Base-by-base conservation (phyloP, 352 stramenopile species). In the Globisporangium cederbergense region DNA sequence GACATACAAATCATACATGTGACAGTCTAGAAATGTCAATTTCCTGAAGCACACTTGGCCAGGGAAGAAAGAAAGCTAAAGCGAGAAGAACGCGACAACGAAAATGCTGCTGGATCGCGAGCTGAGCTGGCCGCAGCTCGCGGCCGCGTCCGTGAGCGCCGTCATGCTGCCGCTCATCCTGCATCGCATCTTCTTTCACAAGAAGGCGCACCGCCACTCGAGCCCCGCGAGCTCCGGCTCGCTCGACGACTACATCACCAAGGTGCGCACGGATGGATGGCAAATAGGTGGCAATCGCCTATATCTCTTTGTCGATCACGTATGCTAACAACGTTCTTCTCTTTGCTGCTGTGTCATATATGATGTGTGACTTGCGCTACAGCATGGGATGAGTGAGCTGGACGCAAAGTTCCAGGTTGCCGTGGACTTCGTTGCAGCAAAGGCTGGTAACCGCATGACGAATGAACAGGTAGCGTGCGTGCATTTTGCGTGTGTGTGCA, bases 381-480 rank as follows among this genome's bases (percentile, higher is more conserved):
- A 88, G 79, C 76, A 89, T 65, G 79, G 76, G 0, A 83, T 89
- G 72, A 81, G 53, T 53, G 77, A 91, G 46, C 36, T 71, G 22
- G 81, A 91, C 58, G 81, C 79, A 25, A 85, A 79, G 52, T 91
- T 91, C 50, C 79, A 91, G 72, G 79, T 91, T 30, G 79, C 79
- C 0, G 79, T 91, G 47, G 81, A 91, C 53, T 91, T 87, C 62
- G 67, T 91, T 20, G 77, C 72, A 6, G 62, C 75, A 16, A 62
- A 75, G 13, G 63, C 63, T 16, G 76, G 72, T 54, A 77, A 75
- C 57, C 80, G 83, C 38, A 73, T 91, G 30, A 83, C 72, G 50
- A 89, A 89, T 42, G 81, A 91, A 51, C 77, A 90, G 76, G 81
- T 90, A 56, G 11, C 45, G 22, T 16, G 13, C 45, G 46, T 52